A percentile compares a stretch with the other conserved stretches of the same genome.
Conservation (phyloP, 2,329 filamentous ascomycete species). For the Leptographium wingfieldii region DNA sequence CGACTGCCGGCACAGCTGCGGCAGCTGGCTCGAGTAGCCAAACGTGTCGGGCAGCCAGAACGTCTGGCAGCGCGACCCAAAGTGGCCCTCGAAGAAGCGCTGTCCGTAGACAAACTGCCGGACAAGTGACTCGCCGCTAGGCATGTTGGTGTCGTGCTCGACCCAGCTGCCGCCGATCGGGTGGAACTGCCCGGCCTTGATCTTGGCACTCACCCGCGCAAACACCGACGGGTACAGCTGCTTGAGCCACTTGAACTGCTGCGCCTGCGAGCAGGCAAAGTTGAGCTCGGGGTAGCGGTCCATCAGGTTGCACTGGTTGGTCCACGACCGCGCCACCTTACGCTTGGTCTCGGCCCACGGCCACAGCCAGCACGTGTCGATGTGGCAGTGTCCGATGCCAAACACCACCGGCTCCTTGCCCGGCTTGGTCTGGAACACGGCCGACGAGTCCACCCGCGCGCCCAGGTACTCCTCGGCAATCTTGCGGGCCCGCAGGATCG, state of each 20-base stretch:
- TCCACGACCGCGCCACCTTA: conserved; percentile 93
- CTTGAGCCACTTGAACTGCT: conserved; percentile 98
- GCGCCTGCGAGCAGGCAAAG: conserved; percentile 86
- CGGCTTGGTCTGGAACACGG: conserved; percentile 67
- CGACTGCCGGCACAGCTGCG: conserved; percentile 84
- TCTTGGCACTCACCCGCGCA: conserved; percentile 80
- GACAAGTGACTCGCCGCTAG: conserved; percentile 85
- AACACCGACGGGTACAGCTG: conserved; percentile 77
- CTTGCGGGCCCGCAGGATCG: conserved; percentile 66
- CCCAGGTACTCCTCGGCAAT: conserved; percentile 79
- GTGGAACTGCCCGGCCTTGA: conserved; percentile 82
- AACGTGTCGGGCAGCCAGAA: conserved; percentile 99
- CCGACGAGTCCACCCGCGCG: conserved; percentile 63
- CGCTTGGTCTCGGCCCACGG: conserved; percentile 96
- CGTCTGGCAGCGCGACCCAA: conserved; percentile 75
- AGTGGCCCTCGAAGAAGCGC: conserved; percentile 84
- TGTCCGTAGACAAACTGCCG: conserved; percentile 94
- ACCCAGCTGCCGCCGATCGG: conserved; percentile 98
- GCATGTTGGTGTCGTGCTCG: conserved; percentile 96
- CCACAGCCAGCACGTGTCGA: conserved; percentile 98
- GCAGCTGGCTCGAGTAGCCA: conserved; percentile 89
- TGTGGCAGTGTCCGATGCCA: conserved; percentile 92
- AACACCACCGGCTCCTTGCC: conserved; percentile 66
- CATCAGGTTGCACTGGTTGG: conserved; percentile 89
- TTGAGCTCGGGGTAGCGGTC: conserved; percentile 89